phyloP scores from a whole-genome alignment of 208 protist genomes.

The Porcisia hertigi region DNA sequence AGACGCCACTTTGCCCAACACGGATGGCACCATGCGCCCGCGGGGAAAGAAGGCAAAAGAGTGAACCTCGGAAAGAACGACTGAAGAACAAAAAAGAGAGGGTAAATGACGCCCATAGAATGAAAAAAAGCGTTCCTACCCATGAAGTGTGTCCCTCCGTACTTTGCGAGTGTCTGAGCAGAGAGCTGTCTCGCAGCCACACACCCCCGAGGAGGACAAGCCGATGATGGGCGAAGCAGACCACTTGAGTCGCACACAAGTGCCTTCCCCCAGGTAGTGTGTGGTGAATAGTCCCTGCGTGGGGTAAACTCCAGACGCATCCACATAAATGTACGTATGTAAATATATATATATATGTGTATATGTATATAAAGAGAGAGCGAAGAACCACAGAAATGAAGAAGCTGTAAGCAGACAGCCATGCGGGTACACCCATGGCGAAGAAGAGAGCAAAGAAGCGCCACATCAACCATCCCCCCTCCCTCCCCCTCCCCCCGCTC shows the following conservation, averaged over 20 bases:
- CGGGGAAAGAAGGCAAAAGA: neutral
- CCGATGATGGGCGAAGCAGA: neutral
- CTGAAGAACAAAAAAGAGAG: neutral
- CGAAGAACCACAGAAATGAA: neutral
- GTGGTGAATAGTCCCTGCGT: neutral
- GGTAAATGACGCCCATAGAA: neutral
- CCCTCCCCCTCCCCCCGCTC: neutral
- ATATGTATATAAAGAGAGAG: neutral
- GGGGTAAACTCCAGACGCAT: neutral
- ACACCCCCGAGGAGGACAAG: neutral
- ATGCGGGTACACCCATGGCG: neutral
- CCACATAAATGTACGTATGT: neutral
- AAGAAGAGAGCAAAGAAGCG: neutral
- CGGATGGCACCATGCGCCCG: neutral
- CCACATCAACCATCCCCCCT: neutral
- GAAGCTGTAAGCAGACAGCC: neutral
- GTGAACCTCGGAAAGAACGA: neutral
- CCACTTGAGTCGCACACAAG: neutral
- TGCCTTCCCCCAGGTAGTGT: neutral
- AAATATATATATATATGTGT: neutral
- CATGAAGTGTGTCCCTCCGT: neutral
- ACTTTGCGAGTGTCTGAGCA: neutral
- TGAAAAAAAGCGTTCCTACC: neutral
- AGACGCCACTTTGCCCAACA: conserved; percentile 18
- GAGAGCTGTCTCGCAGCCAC: neutral